phyloP scores from a whole-genome alignment of 1,284 basidiomycete genomes.

The Irpex sp. region DNA sequence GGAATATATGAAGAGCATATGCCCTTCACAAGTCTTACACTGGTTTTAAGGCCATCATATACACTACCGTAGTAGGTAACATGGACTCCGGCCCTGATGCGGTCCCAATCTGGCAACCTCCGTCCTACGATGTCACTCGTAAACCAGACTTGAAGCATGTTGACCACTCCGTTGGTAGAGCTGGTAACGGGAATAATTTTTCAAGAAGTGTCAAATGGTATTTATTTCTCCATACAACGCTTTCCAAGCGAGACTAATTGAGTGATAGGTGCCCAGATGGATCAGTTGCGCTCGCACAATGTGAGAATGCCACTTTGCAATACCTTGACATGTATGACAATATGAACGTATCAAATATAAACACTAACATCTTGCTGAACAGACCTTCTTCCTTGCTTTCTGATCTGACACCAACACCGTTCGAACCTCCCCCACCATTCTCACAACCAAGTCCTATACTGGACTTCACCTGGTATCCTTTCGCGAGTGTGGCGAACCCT shows the following conservation, averaged over 20 bases:
- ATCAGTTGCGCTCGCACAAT: slow-evolving; percentile 51
- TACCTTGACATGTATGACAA: slow-evolving; percentile 35
- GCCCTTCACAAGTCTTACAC: too few species aligned
- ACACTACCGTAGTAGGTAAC: too few species aligned
- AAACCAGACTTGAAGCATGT: slow-evolving; percentile 2
- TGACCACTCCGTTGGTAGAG: not conserved
- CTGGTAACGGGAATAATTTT: slow-evolving; percentile 34
- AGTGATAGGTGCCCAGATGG: slow-evolving; percentile 64
- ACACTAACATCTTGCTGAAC: not conserved
- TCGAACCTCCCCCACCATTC: slow-evolving; percentile 20
- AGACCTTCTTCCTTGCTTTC: not conserved
- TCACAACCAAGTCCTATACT: slow-evolving; percentile 67
- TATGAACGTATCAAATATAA: too few species aligned
- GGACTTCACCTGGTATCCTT: slow-evolving; percentile 80
- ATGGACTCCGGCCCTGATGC: not conserved
- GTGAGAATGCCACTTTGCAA: slow-evolving; percentile 57
- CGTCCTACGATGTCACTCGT: slow-evolving; percentile 12
- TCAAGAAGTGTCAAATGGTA: slow-evolving; percentile 50
- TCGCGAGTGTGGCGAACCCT: slow-evolving; percentile 53
- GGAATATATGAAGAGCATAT: too few species aligned
- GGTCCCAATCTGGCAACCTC: slow-evolving; percentile 11
- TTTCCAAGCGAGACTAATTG: not conserved
- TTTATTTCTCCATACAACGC: not conserved
- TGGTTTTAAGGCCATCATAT: too few species aligned
- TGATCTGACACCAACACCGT: slow-evolving; percentile 9